Percentiles rank a stretch among this genome's conserved stretches.
phyloP scores from a whole-genome alignment of 805 yeast genomes.

The Candida mattraensis region DNA sequence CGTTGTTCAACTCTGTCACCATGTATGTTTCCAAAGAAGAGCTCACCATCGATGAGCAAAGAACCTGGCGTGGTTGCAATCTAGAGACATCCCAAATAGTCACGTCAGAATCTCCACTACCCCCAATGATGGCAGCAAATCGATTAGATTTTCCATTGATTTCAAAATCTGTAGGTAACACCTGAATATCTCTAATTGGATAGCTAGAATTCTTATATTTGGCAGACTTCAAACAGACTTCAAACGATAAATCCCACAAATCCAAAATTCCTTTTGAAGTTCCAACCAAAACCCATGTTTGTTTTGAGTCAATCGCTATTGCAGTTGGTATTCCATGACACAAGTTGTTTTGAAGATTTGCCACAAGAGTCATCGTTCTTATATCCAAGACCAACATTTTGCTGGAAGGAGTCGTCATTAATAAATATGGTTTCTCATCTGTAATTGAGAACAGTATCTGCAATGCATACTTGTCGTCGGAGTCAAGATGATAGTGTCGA shows the following conservation, averaged over 20 bases:
- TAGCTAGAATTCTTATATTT: conserved; percentile 42
- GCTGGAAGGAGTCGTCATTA: conserved; percentile 53
- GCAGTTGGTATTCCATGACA: conserved; percentile 66
- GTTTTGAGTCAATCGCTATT: conserved; percentile 52
- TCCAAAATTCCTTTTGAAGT: conserved; percentile 72
- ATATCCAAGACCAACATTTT: conserved; percentile 57
- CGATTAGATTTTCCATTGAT: conserved; percentile 37
- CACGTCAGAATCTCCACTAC: conserved; percentile 56
- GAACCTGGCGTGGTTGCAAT: conserved; percentile 46
- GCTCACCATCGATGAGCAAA: conserved; percentile 25
- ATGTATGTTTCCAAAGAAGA: conserved; percentile 28
- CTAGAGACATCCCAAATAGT: conserved; percentile 76
- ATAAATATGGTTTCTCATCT: conserved; percentile 42
- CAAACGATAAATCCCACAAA: conserved; percentile 81
- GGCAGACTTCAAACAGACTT: conserved; percentile 59
- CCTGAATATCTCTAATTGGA: conserved; percentile 49
- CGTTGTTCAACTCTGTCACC: conserved; percentile 24
- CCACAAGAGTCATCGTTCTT: conserved; percentile 47
- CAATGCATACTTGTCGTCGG: conserved; percentile 40
- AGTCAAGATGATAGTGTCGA: conserved; percentile 41
- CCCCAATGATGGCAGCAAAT: conserved; percentile 64
- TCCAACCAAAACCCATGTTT: conserved; percentile 70
- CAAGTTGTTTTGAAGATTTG: conserved; percentile 51
- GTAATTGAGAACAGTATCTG: conserved; percentile 42
- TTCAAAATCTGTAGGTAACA: conserved; percentile 42